These are phyloP conservation scores for Yarrowia phangngaensis DNA, from an alignment of 805 yeast species.

Conservation along the genomic window DNA sequence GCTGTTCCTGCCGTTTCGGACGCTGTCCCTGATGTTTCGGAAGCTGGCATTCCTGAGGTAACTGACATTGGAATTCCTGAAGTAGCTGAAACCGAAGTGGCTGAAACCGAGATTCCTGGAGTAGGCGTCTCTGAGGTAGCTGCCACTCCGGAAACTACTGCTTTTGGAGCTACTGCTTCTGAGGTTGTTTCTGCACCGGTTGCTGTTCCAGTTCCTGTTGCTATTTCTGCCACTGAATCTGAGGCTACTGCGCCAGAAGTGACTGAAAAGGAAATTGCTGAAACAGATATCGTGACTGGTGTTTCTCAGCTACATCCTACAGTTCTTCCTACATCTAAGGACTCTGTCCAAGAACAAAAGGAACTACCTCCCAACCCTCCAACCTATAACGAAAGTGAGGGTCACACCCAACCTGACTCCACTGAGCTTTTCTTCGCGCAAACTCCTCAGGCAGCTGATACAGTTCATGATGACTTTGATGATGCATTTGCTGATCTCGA, in stretches of 20 bases:
- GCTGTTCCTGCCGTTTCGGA: too few relatives aligned
- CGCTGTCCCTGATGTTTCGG: too few relatives aligned
- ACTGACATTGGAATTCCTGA: too few relatives aligned
- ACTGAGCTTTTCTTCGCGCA: too few relatives aligned
- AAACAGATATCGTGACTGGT: too few relatives aligned
- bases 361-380: slow-evolving; percentile 24
- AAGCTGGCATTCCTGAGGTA: too few relatives aligned
- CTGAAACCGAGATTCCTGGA: too few relatives aligned
- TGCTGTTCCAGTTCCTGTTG: slow-evolving; percentile 31
- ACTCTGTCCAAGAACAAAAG: background rate
- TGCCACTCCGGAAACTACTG: too few relatives aligned
- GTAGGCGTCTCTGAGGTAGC: too few relatives aligned
- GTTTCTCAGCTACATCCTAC: too few relatives aligned
- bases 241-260: slow-evolving; percentile 26
- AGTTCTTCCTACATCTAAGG: background rate
- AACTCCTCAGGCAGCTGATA: background rate
- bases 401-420: slow-evolving; percentile 8
- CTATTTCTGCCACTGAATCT: slow-evolving; percentile 32
- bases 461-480: slow-evolving; percentile 29
- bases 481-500: slow-evolving; percentile 35
- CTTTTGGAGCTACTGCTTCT: too few relatives aligned
- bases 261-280: slow-evolving; percentile 5
- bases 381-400: slow-evolving; percentile 16
- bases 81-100: too few relatives aligned
- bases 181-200: slow-evolving; percentile 28